Conservation (phyloP, 441 rosid genomes). For the Gossypium schwendimanii region DNA sequence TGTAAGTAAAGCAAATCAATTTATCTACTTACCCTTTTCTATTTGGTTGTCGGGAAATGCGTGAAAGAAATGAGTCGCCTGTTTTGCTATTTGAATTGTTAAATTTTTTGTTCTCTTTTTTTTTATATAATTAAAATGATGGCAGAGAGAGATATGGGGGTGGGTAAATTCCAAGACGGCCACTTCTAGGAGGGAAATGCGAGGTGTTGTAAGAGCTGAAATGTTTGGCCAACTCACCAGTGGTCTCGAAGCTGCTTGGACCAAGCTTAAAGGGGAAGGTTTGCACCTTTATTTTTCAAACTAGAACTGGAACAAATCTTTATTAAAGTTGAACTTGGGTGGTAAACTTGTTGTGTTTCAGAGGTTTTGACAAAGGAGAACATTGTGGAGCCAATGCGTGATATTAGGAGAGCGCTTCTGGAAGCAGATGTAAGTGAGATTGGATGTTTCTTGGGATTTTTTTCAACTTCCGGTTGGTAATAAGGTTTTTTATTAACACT, state of each 20-base stretch:
- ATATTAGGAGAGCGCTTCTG: slow-evolving; percentile 89
- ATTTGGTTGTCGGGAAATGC: not conserved
- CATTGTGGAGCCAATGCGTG: slow-evolving; percentile 88
- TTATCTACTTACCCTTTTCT: not conserved
- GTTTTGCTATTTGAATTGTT: not conserved
- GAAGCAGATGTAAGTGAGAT: slow-evolving; percentile 87
- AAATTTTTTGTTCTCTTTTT: not conserved
- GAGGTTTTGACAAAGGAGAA: slow-evolving; percentile 94
- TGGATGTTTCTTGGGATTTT: not conserved
- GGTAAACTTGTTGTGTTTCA: slow-evolving; percentile 28
- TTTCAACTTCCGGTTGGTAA: not conserved
- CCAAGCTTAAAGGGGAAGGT: slow-evolving; percentile 97
- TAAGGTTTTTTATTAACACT: not conserved
- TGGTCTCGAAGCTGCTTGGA: slow-evolving; percentile 97
- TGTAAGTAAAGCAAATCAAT: slow-evolving; percentile 31
- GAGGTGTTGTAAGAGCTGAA: slow-evolving; percentile 61
- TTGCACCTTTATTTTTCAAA: not conserved
- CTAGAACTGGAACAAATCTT: no score
- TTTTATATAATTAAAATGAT: not conserved
- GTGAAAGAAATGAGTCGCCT: not conserved
- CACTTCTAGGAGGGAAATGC: slow-evolving; percentile 29
- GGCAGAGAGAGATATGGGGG: slow-evolving; percentile 59
- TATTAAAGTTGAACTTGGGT: not conserved
- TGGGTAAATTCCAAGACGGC: slow-evolving; percentile 53
- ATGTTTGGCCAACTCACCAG: slow-evolving; percentile 90